Conservation (phyloP, 2,329 filamentous ascomycete genomes). For the Nakataea oryzae region DNA sequence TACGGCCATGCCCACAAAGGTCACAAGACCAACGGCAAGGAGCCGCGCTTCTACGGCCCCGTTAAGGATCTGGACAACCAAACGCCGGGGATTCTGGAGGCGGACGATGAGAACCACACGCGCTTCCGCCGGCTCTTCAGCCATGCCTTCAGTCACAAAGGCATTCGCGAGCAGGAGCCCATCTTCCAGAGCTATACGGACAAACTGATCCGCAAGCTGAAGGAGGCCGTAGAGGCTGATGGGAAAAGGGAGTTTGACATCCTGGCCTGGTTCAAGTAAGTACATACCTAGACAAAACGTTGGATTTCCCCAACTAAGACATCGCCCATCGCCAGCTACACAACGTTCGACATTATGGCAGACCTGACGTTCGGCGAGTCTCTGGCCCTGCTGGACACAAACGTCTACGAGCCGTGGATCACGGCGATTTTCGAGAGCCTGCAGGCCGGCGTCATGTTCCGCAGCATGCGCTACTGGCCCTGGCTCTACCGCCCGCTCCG, state of each 20-base stretch:
- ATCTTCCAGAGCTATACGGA: slow-evolving; percentile 25
- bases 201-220: slow-evolving; percentile 19
- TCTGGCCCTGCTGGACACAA: slow-evolving; percentile 9
- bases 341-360: slow-evolving; percentile 3
- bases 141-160: slow-evolving; percentile 25
- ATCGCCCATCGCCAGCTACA: not conserved
- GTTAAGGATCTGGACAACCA: not conserved
- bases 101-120: slow-evolving; percentile 17
- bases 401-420: slow-evolving; percentile 12
- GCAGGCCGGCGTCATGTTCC: slow-evolving; percentile 3
- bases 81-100: not conserved
- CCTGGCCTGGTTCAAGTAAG: slow-evolving; percentile 5
- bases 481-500: slow-evolving; percentile 2
- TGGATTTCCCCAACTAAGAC: not conserved
- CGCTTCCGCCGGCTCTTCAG: slow-evolving; percentile 21
- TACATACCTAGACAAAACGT: not conserved
- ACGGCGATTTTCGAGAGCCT: slow-evolving; percentile 6
- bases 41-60: too few relatives aligned
- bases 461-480: not conserved
- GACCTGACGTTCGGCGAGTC: slow-evolving; percentile 8
- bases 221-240: slow-evolving; percentile 7
- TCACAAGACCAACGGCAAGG: too few relatives aligned
- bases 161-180: slow-evolving; percentile 28
- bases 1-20: slow-evolving; percentile 15
- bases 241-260: not conserved